Conservation (phyloP, 257 asterid species). For the Lavandula angustifolia region DNA sequence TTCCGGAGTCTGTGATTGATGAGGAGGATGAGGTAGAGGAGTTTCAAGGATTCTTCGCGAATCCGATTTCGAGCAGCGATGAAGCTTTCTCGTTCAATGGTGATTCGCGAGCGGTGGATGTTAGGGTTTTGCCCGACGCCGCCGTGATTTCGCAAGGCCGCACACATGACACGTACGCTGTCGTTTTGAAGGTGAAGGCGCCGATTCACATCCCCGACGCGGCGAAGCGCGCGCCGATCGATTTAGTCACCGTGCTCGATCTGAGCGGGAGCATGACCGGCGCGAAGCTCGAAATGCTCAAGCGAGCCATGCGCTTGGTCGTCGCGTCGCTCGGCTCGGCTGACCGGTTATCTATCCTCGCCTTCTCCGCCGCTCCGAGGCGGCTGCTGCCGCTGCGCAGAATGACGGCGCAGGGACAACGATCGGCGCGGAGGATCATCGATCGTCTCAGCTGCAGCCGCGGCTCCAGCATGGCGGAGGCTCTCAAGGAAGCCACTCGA, state of each 20-base stretch:
- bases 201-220: conserved; percentile 46
- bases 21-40: conserved; percentile 53
- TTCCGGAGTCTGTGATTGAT: conserved; percentile 27
- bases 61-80: conserved; percentile 58
- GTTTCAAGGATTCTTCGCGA: conserved; percentile 74
- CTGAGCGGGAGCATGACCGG: conserved; percentile 82
- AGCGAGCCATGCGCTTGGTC: conserved; percentile 84
- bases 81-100: conserved; percentile 10
- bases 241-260: conserved; percentile 80
- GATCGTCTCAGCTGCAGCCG: conserved; percentile 69
- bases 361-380: conserved; percentile 63
- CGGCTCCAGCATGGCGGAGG: conserved; percentile 65
- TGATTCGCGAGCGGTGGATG: conserved; percentile 47
- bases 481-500: conserved; percentile 66
- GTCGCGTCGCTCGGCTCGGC: conserved; percentile 84
- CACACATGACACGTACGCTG: conserved; percentile 59
- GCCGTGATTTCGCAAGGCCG: conserved; percentile 65
- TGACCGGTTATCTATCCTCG: conserved; percentile 78
- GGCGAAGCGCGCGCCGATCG: conserved; percentile 79
- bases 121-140: conserved; percentile 62
- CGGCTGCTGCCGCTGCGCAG: conserved; percentile 62
- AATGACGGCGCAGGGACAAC: conserved; percentile 78
- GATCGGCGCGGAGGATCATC: conserved; percentile 54
- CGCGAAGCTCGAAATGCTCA: conserved; percentile 83
- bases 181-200: conserved; percentile 72